Evolutionary conservation across 495 filamentous ascomycete genomes (phyloP).

Genomic region (Xylaria sp.): DNA sequence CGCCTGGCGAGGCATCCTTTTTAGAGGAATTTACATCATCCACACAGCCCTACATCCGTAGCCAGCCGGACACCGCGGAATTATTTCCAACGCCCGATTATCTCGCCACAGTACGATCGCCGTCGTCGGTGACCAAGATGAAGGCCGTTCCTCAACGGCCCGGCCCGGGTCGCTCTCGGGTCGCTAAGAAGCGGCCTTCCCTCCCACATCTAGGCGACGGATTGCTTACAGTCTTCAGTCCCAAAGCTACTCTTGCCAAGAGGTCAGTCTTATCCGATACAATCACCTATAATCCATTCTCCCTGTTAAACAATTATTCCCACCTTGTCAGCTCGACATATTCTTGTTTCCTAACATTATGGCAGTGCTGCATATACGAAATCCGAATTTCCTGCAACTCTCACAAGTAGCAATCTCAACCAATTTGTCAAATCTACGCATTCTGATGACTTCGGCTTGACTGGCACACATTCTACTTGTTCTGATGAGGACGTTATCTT

Average conservation of each 20-base stretch:
- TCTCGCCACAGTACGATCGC: background rate
- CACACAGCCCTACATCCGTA: background rate
- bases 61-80: background rate
- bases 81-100: background rate
- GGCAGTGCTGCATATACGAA: background rate
- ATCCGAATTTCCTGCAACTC: background rate
- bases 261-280: constrained; percentile 2
- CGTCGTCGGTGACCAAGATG: constrained; percentile 14
- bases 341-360: constrained; percentile 11
- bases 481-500: constrained; percentile 22
- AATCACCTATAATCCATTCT: background rate
- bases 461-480: background rate
- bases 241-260: background rate
- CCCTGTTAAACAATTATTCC: background rate
- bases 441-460: background rate
- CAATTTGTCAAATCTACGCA: background rate
- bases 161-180: constrained; percentile 30
- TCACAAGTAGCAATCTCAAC: constrained; percentile 20
- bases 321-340: background rate
- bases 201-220: constrained; percentile 36
- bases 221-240: constrained; percentile 24
- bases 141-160: constrained; percentile 23
- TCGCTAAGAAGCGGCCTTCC: constrained; percentile 23
- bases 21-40: background rate
- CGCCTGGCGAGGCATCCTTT: background rate